Evolutionary conservation across 176 grass and related monocot species (phyloP), one percentile per base, ranked within the genome.

Genomic region (Leersia perrieri): DNA sequence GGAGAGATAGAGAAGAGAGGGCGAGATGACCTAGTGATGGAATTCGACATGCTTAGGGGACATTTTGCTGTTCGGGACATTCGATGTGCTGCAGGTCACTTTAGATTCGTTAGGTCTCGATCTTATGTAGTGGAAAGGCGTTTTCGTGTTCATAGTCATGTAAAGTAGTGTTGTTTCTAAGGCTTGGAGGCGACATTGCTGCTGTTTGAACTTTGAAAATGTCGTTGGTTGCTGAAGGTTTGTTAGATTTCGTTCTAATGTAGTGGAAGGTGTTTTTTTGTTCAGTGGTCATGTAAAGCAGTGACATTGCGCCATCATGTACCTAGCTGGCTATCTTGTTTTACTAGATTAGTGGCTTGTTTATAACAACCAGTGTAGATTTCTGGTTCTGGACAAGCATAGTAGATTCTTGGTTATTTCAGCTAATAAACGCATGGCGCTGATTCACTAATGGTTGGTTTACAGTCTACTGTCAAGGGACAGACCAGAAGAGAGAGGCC

Each of bases 401-500:
- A n/a, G n/a, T n/a, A 38, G 35, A 7, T 10, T 45, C 20, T 26
- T 77, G 26, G 26, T 33, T 26, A 31, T 6, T 61, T 47, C 28
- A 2, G 5, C 7, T 63, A 3, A 74, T 74, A 38, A 36, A 9
- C 7, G 61, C 70, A 5, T 51, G 30, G 5, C 66, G n/a, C 36
- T 73, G 33, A 34, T 42, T n/a, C 11, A 4, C 7, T 86, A 32
- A 66, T 41, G n/a, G 23, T 77, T 30, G 51, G 33, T 33, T 45
- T 89, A 66, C 58, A 95, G 92, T 78, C 88, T 78, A n/a, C 63
- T 40, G 45, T 49, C 22, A 93, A 85, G 86, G 73, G 83, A 10
- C 83, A 84, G 63, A 82, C 86, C 0, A 91, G 90, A 81, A 91
- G 86, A 41, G 88, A 90, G 75, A 91, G 87, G 66, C 73, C 90